A percentile compares a stretch with the other conserved stretches of the same genome.
phyloP scores from a whole-genome alignment of 2,329 filamentous ascomycete genomes.

The Cladorrhinum sp. region DNA sequence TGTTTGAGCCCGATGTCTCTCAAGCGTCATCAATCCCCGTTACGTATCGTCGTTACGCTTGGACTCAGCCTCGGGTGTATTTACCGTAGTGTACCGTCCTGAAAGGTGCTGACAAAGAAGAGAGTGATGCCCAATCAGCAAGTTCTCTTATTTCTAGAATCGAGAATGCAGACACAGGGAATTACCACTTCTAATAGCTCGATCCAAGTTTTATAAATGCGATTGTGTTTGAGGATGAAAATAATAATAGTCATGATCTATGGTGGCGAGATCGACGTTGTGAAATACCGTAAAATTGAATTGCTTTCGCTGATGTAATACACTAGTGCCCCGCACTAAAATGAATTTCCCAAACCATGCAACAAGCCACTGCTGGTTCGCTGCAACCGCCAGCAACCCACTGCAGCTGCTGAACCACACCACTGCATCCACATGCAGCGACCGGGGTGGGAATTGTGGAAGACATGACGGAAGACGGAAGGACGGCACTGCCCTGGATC shows the following conservation, averaged over 20 bases:
- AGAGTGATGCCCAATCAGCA: too few relatives aligned
- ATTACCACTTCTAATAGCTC: too few relatives aligned
- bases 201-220: background rate
- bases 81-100: background rate
- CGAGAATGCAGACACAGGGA: too few relatives aligned
- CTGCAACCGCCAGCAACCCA: background rate
- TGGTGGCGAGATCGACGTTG: background rate
- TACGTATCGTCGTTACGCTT: too few relatives aligned
- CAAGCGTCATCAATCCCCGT: background rate
- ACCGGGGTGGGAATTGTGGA: background rate
- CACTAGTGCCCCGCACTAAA: background rate
- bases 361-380: background rate
- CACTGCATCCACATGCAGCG: background rate
- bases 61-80: background rate
- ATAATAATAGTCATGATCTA: background rate
- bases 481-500: background rate
- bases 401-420: background rate
- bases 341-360: background rate
- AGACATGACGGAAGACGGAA: conserved; percentile 1
- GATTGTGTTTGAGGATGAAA: background rate
- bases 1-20: too few relatives aligned
- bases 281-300: background rate
- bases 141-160: too few relatives aligned
- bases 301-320: too few relatives aligned
- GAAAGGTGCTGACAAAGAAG: too few relatives aligned